Conservation (phyloP, 2,329 filamentous ascomycete species). For the Dothideomycetes sp. region DNA sequence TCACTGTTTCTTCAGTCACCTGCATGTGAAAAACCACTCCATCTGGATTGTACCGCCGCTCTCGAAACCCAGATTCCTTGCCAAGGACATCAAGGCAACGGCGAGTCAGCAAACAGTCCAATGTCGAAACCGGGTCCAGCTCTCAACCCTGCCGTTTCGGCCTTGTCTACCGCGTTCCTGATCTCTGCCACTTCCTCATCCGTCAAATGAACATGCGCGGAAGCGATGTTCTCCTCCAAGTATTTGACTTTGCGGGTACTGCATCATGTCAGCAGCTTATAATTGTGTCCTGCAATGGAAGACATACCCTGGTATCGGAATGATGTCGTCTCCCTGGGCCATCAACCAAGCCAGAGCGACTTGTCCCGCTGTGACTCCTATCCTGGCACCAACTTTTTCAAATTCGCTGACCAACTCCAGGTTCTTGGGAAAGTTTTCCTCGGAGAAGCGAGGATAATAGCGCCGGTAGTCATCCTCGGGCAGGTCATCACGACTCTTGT, state of each 20-base stretch:
- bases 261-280: conserved; percentile 9
- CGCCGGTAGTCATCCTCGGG: conserved; percentile 19
- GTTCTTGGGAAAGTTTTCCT: conserved; percentile 16
- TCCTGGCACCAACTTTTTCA: conserved; percentile 38
- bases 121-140: conserved; percentile 26
- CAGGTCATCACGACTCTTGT: conserved; percentile 28
- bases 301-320: conserved; percentile 12
- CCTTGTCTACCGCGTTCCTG: conserved; percentile 17
- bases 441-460: conserved; percentile 19
- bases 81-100: conserved; percentile 9
- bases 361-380: conserved; percentile 26
- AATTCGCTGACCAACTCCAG: conserved; percentile 42
- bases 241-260: conserved; percentile 25
- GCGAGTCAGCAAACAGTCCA: conserved; percentile 28
- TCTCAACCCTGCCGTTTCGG: conserved; percentile 21
- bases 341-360: conserved; percentile 21
- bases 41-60: too few relatives aligned
- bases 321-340: conserved; percentile 18
- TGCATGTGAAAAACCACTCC: too few relatives aligned
- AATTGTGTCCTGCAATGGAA: background rate
- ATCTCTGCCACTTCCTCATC: conserved; percentile 17
- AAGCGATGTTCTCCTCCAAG: conserved; percentile 16
- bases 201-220: conserved; percentile 14
- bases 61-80: too few relatives aligned
- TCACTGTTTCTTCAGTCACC: too few relatives aligned